A percentile compares a stretch with the other conserved stretches of the same genome.
These are phyloP conservation scores for Pythium apleroticum DNA, from an alignment of 352 stramenopile genomes.

Conservation along the genomic window DNA sequence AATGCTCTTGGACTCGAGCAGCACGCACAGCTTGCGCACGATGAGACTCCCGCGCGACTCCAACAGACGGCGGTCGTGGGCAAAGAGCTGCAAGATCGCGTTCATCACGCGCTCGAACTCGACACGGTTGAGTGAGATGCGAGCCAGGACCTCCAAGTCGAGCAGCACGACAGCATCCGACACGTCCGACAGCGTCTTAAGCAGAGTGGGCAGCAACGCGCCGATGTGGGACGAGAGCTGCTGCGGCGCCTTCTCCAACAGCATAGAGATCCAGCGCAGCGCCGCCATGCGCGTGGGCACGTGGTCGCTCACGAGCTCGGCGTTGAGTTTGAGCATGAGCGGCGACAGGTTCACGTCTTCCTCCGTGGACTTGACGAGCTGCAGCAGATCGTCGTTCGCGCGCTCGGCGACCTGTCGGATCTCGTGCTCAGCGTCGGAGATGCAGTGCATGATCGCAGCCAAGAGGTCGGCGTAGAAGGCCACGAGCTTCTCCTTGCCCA, in stretches of 20 bases:
- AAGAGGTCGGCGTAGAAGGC: conserved; percentile 96
- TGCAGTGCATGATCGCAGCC: conserved; percentile 97
- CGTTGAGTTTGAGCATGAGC: conserved; percentile 94
- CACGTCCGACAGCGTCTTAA: conserved; percentile 95
- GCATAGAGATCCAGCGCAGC: conserved; percentile 97
- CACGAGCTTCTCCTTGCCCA: conserved; percentile 93
- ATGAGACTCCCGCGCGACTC: conserved; percentile 98
- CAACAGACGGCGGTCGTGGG: conserved; percentile 74
- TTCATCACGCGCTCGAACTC: conserved; percentile 94
- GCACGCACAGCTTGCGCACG: conserved; percentile 97
- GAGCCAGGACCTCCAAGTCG: conserved; percentile 95
- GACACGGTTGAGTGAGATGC: conserved; percentile 91
- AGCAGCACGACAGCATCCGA: conserved; percentile 97
- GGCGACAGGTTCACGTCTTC: conserved; percentile 90
- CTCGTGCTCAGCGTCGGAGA: conserved; percentile 96
- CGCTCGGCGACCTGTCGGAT: conserved; percentile 95
- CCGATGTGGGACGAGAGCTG: conserved; percentile 93
- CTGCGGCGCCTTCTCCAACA: conserved; percentile 95
- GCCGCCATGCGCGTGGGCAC: conserved; percentile 96
- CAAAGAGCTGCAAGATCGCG: conserved; percentile 95
- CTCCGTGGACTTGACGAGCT: conserved; percentile 92
- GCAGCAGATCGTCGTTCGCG: conserved; percentile 96
- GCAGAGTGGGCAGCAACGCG: conserved; percentile 92
- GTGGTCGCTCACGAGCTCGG: conserved; percentile 94
- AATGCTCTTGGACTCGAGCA: conserved; percentile 97